A percentile compares a stretch with the other conserved stretches of the same genome.
Conservation (phyloP, 1,139 yeast genomes). For the Debaryomyces sp. region DNA sequence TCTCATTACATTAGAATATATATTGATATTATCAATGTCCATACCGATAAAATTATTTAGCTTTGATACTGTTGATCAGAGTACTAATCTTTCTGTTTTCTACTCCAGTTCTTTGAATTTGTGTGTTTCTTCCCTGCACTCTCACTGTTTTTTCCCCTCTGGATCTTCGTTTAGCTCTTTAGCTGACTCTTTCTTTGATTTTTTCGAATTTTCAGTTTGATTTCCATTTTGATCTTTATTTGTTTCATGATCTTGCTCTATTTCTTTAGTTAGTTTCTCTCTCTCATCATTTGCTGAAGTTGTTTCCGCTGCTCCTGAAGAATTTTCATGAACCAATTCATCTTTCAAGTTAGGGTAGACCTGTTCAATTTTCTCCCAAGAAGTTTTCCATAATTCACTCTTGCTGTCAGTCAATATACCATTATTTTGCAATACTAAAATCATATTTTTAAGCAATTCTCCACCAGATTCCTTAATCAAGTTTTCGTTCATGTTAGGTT, state of each 20-base stretch:
- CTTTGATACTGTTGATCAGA: background rate
- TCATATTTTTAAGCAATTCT: constrained; percentile 66
- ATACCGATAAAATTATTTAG: background rate
- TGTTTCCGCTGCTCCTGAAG: background rate
- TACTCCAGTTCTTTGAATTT: background rate
- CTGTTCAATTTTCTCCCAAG: constrained; percentile 48
- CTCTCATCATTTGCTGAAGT: background rate
- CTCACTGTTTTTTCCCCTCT: constrained; percentile 9
- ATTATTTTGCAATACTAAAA: constrained; percentile 39
- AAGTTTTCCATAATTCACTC: constrained; percentile 29
- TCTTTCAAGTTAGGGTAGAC: constrained; percentile 48
- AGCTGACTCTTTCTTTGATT: background rate
- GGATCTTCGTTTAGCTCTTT: constrained; percentile 3
- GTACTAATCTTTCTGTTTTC: background rate
- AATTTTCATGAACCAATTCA: constrained; percentile 21
- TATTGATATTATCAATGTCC: background rate
- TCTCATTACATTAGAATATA: background rate
- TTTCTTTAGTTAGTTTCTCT: background rate
- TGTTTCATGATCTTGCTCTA: background rate
- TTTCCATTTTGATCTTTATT: background rate
- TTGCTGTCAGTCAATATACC: constrained; percentile 26
- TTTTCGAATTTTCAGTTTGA: background rate
- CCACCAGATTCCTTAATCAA: constrained; percentile 56
- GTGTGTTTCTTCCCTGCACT: background rate
- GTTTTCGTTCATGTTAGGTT: constrained; percentile 36